Base-by-base conservation (phyloP, 2,329 filamentous ascomycete genomes). In the Penicillium fuscoglaucum region DNA sequence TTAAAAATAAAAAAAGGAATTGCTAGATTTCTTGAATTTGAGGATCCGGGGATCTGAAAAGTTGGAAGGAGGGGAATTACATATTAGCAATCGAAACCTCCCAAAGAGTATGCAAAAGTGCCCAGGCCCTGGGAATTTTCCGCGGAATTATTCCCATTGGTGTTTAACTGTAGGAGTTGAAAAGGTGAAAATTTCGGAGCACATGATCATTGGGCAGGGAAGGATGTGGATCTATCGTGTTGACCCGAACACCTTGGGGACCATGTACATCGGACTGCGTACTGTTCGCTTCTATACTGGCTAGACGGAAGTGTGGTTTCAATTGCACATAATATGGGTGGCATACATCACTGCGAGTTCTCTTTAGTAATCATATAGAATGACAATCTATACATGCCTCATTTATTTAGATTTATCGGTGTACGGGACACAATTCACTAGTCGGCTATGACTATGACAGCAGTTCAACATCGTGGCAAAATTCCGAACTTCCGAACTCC, bases 71-170 rank as follows among this genome's bases (percentile, higher is more conserved):
- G 58, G 58, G 57, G 54, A 43, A 17, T 26, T 24, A 28, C n/a
- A 21, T 37, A 60, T 66, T 59, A 65, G 52, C 59, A 60, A 63
- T 60, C 62, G 6, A 61, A 62, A 53, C 40, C 52, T 35, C 19
- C 17, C 2, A 17, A 10, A 50, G 60, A 61, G 59, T 62, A 63
- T 37, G 44, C 46, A 49, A 59, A 48, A 40, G 40, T 49, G 46
- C 26, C 43, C 24, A 45, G 43, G 26, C 43, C 19, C 19, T 52
- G 24, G 35, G 37, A 61, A 51, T 55, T 52, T 39, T 50, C 43
- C 33, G 48, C 39, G 52, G 55, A 61, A 53, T 50, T 6, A 37
- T 31, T 52, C 55, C 55, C 19, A 67, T 66, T 67, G 65, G 64
- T 40, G 35, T 48, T 59, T 39, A 29, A 37, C 6, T 44, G 46